These are phyloP conservation scores for Boletellus sp. DNA, from an alignment of 1,284 basidiomycete genomes.

Conservation along the genomic window DNA sequence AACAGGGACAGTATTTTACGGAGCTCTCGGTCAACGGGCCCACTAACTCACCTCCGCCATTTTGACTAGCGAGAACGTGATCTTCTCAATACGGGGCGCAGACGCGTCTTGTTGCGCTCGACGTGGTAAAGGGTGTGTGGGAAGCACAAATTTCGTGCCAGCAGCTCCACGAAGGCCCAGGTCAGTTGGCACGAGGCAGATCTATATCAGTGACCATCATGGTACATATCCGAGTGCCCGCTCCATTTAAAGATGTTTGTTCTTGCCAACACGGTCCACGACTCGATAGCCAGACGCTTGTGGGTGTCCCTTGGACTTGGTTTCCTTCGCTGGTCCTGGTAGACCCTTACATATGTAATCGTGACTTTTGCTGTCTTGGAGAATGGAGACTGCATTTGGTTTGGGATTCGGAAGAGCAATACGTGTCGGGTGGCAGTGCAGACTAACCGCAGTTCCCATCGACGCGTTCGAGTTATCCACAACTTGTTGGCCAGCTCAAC, in stretches of 20 bases:
- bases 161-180: background rate
- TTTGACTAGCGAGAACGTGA: background rate
- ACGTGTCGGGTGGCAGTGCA: conserved; percentile 15
- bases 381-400: no score
- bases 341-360: no score
- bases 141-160: background rate
- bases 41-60: conserved; percentile 22
- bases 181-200: conserved; percentile 23
- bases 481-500: background rate
- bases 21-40: background rate
- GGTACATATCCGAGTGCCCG: background rate
- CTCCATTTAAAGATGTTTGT: conserved; percentile 13
- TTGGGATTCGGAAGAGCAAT: no score
- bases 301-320: background rate
- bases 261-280: conserved; percentile 1
- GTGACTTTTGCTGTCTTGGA: no score
- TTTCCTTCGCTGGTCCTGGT: no score
- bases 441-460: background rate
- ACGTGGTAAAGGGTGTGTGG: conserved; percentile 6
- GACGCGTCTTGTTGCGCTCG: background rate
- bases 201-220: conserved; percentile 21
- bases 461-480: background rate
- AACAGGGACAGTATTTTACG: conserved; percentile 2
- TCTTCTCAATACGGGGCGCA: background rate
- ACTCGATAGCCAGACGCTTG: background rate